phyloP scores from a whole-genome alignment of 169 alveolate species.

The Eimeria maxima region DNA sequence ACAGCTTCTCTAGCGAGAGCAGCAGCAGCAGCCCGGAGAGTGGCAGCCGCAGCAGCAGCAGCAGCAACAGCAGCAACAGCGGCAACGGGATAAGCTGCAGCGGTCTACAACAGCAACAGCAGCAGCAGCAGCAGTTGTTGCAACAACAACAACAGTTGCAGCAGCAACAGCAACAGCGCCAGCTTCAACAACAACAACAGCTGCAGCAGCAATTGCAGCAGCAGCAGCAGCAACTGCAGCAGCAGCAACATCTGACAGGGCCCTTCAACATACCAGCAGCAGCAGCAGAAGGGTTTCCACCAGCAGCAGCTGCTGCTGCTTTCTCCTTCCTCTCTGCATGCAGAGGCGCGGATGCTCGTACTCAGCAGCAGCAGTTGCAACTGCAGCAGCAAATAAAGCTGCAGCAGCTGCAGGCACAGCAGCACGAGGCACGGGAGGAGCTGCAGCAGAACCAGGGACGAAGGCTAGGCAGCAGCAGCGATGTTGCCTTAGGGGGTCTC shows the following conservation, averaged over 20 bases:
- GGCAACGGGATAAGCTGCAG: constrained; percentile 52
- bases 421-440: constrained; percentile 18
- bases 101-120: constrained; percentile 40
- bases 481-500: neutral
- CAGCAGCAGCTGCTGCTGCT: constrained; percentile 45
- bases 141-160: too few relatives aligned
- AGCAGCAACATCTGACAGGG: neutral
- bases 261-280: constrained; percentile 15
- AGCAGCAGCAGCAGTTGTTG: constrained; percentile 34
- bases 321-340: neutral
- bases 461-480: neutral
- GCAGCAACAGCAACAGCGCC: neutral
- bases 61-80: constrained; percentile 60
- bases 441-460: constrained; percentile 21
- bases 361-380: constrained; percentile 39
- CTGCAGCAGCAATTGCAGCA: constrained; percentile 56
- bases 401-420: constrained; percentile 24
- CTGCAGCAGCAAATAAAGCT: constrained; percentile 41
- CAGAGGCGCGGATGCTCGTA: constrained; percentile 9
- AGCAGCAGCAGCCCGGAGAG: constrained; percentile 71
- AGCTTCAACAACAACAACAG: neutral
- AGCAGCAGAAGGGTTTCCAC: constrained; percentile 28
- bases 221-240: constrained; percentile 44
- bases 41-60: constrained; percentile 58
- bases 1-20: constrained; percentile 44